These are phyloP conservation scores for Scheffersomyces titani DNA, from an alignment of 1,139 yeast genomes.

Conservation along the genomic window DNA sequence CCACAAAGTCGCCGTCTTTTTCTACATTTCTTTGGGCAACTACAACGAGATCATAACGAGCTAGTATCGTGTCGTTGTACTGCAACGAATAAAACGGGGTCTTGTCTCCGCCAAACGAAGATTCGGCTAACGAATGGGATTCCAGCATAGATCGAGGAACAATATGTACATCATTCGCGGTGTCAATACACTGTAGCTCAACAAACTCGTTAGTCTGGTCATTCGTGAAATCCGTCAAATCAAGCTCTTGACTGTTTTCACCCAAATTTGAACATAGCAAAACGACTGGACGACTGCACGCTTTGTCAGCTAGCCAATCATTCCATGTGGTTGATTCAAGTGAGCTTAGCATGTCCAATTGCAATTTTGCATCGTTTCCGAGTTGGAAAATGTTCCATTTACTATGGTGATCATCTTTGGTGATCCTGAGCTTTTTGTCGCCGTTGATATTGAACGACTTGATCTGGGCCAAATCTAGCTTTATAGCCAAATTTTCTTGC, in stretches of 20 bases:
- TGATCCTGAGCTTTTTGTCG: conserved; percentile 12
- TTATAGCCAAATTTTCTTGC: conserved; percentile 17
- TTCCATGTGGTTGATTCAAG: conserved; percentile 6
- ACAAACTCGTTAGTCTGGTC: conserved; percentile 18
- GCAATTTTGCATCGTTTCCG: conserved; percentile 4
- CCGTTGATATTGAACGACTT: conserved; percentile 23
- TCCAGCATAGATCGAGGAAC: conserved; percentile 48
- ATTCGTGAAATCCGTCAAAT: conserved; percentile 21
- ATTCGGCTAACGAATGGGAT: conserved; percentile 39
- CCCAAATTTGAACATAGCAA: conserved; percentile 16
- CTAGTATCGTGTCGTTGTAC: conserved; percentile 33
- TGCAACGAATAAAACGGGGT: conserved; percentile 50
- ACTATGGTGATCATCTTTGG: conserved; percentile 9
- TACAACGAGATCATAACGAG: conserved; percentile 50
- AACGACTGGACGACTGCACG: conserved; percentile 8
- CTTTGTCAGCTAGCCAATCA: conserved; percentile 2
- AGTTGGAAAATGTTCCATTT: conserved; percentile 12
- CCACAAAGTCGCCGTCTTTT: conserved; percentile 34
- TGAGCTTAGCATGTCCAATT: conserved; percentile 20
- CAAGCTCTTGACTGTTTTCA: conserved; percentile 1
- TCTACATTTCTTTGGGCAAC: conserved; percentile 25
- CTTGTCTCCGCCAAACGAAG: conserved; percentile 51
- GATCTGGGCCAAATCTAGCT: conserved; percentile 28
- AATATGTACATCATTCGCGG: conserved; percentile 27
- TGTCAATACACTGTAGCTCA: conserved; percentile 45